Percentiles rank a stretch among this genome's conserved stretches.
These are phyloP conservation scores for Pulicaria dysenterica DNA, from an alignment of 129 eudicot genomes.

Conservation along the genomic window DNA sequence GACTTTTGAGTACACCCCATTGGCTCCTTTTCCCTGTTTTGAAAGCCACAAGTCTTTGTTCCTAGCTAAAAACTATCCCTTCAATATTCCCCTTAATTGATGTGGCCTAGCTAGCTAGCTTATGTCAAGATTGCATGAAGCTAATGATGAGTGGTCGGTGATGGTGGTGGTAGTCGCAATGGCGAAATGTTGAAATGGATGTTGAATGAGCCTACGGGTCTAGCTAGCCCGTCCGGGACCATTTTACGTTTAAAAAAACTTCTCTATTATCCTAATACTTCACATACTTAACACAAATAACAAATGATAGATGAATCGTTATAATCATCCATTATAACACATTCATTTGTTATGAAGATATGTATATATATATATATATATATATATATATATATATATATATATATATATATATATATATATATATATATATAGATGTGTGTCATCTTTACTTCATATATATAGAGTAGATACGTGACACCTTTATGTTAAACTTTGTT, in stretches of 20 bases:
- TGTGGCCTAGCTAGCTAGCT: too few species aligned
- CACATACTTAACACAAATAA: neutral
- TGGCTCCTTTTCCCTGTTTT: constrained; percentile 46
- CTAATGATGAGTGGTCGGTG: constrained; percentile 16
- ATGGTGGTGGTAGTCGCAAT: constrained; percentile 13
- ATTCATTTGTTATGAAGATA: neutral
- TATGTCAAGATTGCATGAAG: too few species aligned
- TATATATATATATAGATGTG: too few species aligned
- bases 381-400: too few species aligned
- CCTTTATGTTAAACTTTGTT: too few species aligned
- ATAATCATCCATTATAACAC: constrained; percentile 14
- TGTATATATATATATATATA: neutral
- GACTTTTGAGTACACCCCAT: constrained; percentile 38
- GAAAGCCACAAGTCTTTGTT: constrained; percentile 41
- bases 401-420: too few species aligned
- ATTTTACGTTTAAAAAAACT: neutral
- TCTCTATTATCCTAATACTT: neutral
- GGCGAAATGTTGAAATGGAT: constrained; percentile 10
- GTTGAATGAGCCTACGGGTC: neutral
- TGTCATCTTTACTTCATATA: too few species aligned
- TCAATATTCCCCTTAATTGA: constrained; percentile 10
- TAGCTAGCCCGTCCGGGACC: constrained; percentile 16
- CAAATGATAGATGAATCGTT: neutral
- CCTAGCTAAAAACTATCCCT: constrained; percentile 24
- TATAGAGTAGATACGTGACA: too few species aligned